These are phyloP conservation scores for Aureobasidium sp. DNA, from an alignment of 2,329 filamentous ascomycete species.

Conservation along the genomic window DNA sequence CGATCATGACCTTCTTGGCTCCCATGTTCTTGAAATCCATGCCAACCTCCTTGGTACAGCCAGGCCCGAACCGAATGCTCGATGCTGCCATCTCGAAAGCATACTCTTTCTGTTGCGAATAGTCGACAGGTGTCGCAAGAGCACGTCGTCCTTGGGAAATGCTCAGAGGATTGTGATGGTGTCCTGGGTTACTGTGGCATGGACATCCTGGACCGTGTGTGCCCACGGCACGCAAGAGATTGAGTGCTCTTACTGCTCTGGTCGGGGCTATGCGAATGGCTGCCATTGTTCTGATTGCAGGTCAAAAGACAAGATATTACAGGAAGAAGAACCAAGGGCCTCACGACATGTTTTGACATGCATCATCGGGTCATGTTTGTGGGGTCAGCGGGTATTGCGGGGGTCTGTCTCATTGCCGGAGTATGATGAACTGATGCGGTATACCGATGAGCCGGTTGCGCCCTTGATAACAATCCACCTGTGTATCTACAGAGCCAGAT, in stretches of 20 bases:
- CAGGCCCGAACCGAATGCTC: constrained; percentile 86
- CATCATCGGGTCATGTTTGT: not conserved
- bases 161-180: constrained; percentile 52
- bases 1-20: constrained; percentile 77
- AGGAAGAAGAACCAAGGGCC: not conserved
- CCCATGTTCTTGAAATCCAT: constrained; percentile 96
- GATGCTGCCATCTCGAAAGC: constrained; percentile 98
- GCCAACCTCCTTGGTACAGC: constrained; percentile 88
- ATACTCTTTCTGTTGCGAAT: constrained; percentile 77
- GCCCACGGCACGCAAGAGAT: constrained; percentile 76
- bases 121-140: constrained; percentile 68
- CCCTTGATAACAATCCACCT: not conserved
- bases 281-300: constrained; percentile 22
- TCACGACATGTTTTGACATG: constrained; percentile 2
- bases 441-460: constrained; percentile 2
- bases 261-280: constrained; percentile 34
- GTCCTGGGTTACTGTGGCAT: constrained; percentile 80
- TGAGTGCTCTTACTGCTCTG: constrained; percentile 52
- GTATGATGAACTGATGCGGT: not conserved
- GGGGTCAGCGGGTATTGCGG: constrained; percentile 6
- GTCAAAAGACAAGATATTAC: not conserved
- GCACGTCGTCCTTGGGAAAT: constrained; percentile 48
- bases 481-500: not conserved
- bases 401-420: not conserved
- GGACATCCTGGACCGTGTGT: constrained; percentile 81